Conservation (phyloP, 371 early-diverging fungal genomes). For the Smittium culicis region DNA sequence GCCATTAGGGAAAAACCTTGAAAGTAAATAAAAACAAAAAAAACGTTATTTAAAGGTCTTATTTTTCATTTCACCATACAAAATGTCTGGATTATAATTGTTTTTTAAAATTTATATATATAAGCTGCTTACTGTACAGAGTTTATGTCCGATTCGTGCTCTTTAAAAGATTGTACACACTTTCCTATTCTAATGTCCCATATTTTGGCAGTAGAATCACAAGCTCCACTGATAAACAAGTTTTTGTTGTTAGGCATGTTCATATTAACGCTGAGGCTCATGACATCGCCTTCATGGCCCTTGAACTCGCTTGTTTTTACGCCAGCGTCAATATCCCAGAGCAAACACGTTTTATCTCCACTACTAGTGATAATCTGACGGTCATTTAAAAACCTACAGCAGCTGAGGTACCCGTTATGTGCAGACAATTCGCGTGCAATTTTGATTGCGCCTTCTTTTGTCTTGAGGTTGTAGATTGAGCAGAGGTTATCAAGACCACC, state of each 20-base stretch:
- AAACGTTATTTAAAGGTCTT: no score
- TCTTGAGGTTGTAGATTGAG: no score
- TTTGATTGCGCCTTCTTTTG: constrained; percentile 76
- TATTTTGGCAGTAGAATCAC: constrained; percentile 93
- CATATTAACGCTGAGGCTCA: constrained; percentile 78
- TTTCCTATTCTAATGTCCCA: constrained; percentile 92
- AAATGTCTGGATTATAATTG: no score
- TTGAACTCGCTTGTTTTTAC: constrained; percentile 84
- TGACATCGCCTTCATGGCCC: constrained; percentile 97
- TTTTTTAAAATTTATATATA: no score
- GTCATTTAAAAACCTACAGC: constrained; percentile 90
- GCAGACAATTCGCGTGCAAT: constrained; percentile 87
- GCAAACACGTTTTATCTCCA: constrained; percentile 96
- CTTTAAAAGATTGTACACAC: constrained; percentile 92
- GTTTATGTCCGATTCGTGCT: constrained; percentile 95
- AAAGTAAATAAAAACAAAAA: no score
- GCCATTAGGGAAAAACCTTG: no score
- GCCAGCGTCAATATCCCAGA: constrained; percentile 97
- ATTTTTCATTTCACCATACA: no score
- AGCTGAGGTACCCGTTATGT: constrained; percentile 92
- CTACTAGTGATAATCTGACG: constrained; percentile 85
- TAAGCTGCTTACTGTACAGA: no score
- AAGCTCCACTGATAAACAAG: constrained; percentile 91
- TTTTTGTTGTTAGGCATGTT: constrained; percentile 81
- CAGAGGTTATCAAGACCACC: no score